A percentile compares a stretch with the other conserved stretches of the same genome.
phyloP scores from a whole-genome alignment of 441 rosid species.

The Arabidopsis lyrata region DNA sequence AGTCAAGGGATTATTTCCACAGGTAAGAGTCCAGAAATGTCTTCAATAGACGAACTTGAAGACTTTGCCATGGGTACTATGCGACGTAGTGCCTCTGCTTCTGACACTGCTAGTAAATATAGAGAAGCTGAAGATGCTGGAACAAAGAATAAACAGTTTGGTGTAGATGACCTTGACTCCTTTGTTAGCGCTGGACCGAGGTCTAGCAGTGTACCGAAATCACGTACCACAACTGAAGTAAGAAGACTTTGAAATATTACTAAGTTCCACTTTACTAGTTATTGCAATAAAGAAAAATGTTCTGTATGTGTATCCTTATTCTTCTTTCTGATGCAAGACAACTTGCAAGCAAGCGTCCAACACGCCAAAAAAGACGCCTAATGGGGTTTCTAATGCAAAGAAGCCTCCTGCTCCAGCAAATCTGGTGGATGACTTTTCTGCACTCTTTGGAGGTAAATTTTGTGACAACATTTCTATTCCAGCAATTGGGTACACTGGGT shows the following conservation, averaged over 20 bases:
- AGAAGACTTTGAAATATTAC: conserved; percentile 32
- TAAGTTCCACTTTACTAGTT: conserved; percentile 4
- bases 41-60: conserved; percentile 81
- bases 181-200: conserved; percentile 58
- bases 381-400: conserved; percentile 54
- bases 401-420: conserved; percentile 66
- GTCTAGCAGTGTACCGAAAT: conserved; percentile 81
- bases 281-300: conserved; percentile 6
- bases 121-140: conserved; percentile 65
- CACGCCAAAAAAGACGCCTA: conserved; percentile 50
- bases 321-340: conserved; percentile 49
- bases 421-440: conserved; percentile 71
- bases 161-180: conserved; percentile 71
- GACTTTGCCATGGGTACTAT: conserved; percentile 68
- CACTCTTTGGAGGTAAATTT: conserved; percentile 72
- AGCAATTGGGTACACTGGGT: conserved; percentile 19
- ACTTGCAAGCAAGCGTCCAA: conserved; percentile 48
- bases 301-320: conserved; percentile 39
- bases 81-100: conserved; percentile 50
- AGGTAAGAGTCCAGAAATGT: conserved; percentile 57
- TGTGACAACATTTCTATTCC: conserved; percentile 10
- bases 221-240: conserved; percentile 62
- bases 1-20: conserved; percentile 44
- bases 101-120: conserved; percentile 50
- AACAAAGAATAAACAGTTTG: conserved; percentile 46